Base-by-base conservation (phyloP, 2,329 filamentous ascomycete genomes). In the Fusarium sp. region DNA sequence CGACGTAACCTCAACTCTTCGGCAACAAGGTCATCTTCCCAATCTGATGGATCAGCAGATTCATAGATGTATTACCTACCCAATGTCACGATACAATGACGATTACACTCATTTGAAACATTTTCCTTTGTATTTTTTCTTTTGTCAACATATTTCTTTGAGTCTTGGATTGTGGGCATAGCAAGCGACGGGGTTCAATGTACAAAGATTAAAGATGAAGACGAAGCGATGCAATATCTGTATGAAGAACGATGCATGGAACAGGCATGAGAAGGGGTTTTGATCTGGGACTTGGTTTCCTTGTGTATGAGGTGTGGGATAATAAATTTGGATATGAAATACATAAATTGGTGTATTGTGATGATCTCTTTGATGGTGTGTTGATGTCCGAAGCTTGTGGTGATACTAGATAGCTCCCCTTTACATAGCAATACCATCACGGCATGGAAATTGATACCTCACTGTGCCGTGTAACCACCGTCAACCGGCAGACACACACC, bases 401-500 rank as follows among this genome's bases (percentile, higher is more conserved):
- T 22, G 22, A 22, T 6, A 22, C 22, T 5, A 22, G 22, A 22
- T 22, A 22, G 22, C 22, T 22, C 22, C 22, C 22, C 22, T 22
- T 22, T 22, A 22, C 22, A 22, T 22, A 22, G 22, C 22, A 5
- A 22, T 22, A 22, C 22, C 22, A 22, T 22, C 22, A 22, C 22
- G 22, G 19, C 6, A 6, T 19, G 14, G 11, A 1, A 6, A 17
- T 3, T 11, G 13, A 13, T 3, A 4, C 17, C 7, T 33, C 33
- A 76, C 54, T 73, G 71, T 11, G 78, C 77, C 1, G 78, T 81
- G 7, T 75, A 77, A 1, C 81, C 81, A 2, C 79, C 81, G 54
- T 82, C 81, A 0, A 82, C 78, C 0, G 80, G 75, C 0, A 82
- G 62, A 40, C 75, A 71, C 2, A 74, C 75, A 0, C 81, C 80